phyloP scores from a whole-genome alignment of 2,329 filamentous ascomycete genomes.

The Helminthosporium solani region DNA sequence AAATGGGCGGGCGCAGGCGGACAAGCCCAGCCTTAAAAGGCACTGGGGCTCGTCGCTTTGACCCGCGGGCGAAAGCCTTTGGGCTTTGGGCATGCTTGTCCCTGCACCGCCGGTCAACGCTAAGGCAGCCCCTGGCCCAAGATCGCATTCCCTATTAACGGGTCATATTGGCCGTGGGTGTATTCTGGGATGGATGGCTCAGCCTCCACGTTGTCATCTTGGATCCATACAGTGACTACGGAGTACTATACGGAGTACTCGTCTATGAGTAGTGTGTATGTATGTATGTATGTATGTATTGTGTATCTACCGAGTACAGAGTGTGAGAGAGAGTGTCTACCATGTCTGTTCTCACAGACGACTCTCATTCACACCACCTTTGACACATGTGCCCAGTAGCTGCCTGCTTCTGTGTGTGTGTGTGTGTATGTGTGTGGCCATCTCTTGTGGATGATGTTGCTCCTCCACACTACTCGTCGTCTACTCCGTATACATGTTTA shows the following conservation, averaged over 20 bases:
- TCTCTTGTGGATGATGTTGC: no score
- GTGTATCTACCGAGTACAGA: no score
- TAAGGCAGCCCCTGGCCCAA: constrained; percentile 18
- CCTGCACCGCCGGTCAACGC: constrained; percentile 20
- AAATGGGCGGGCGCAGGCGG: constrained; percentile 15
- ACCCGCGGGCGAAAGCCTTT: constrained; percentile 9
- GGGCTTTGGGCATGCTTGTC: constrained; percentile 1
- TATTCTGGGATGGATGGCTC: constrained; percentile 20
- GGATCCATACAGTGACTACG: neutral
- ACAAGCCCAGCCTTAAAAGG: constrained; percentile 1
- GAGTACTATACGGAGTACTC: neutral
- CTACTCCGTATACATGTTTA: no score
- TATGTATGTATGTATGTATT: no score
- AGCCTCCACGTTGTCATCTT: constrained; percentile 7
- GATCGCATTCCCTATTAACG: constrained; percentile 31
- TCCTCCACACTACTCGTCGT: no score
- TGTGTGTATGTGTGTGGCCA: no score
- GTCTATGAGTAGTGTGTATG: no score
- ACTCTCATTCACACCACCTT: no score
- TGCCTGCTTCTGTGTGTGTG: no score
- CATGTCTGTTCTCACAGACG: no score
- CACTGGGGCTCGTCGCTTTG: neutral
- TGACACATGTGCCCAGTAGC: no score
- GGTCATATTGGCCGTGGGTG: constrained; percentile 24
- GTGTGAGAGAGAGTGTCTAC: no score